Evolutionary conservation across 75 land plant species (phyloP), one percentile per base, ranked within the genome.

Genomic region (Picea sitchensis): DNA sequence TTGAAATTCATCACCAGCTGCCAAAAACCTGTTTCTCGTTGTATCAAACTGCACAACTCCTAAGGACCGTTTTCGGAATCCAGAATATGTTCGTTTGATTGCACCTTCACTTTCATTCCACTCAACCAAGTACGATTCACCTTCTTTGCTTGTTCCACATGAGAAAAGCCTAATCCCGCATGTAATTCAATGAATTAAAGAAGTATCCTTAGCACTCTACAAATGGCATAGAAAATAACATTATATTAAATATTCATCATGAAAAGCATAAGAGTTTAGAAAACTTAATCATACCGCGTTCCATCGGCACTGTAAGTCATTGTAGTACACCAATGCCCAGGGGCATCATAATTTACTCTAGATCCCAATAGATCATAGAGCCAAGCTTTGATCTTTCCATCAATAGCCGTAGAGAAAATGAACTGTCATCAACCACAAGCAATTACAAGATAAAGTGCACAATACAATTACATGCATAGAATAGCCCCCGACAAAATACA

Each of bases 361-460:
- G 93, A 89, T 18, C 95, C 95, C 84, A 86, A 26, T 67, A 79
- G 79, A 65, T 93, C 95, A 87, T 93, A 93, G 23, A 93, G 81
- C 95, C 95, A 93, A 14, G 95, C 95, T 72, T 92, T 92, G 9
- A 93, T 93, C 79, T 91, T 93, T 65, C 95, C 95, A 84, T 93
- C 93, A 73, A 87, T 44, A 31, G 95, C 89, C 76, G 95, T 93
- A 47, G 95, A 91, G 73, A 93, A 93, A 38, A 93, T 93, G 73
- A 93, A 93, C 95, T 93, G 91, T 12, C 56, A 51, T 51, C 11
- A 51, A 51, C 12, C 56, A 51, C 12, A 51, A 12, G 11, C 56
- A 51, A 51, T 9, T 51, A 51, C 56, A 51, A 51, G 56, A 51
- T 51, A 51, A 47, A 47, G 56, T 51, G 56, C 56, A 51, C 12